Conservation (phyloP, 2,329 filamentous ascomycete genomes). For the Beauveria sp. region DNA sequence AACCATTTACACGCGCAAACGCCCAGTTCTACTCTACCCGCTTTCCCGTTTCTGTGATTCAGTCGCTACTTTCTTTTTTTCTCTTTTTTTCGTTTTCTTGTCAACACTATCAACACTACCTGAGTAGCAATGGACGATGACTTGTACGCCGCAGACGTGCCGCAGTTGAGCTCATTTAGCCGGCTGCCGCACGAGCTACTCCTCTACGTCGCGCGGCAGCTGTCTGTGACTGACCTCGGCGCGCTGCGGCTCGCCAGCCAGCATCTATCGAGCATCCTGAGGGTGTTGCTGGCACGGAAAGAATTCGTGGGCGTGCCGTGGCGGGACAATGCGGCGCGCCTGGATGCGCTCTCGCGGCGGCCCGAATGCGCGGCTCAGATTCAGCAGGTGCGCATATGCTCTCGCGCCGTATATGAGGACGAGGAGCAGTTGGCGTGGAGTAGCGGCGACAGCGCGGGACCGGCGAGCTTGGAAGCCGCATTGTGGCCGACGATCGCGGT, state of each 20-base stretch:
- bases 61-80: background rate
- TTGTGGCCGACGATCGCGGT: background rate
- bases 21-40: background rate
- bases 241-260: slow-evolving; percentile 32
- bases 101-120: too few species aligned
- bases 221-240: slow-evolving; percentile 30
- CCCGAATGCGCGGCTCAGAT: slow-evolving; percentile 34
- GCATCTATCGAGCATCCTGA: slow-evolving; percentile 32
- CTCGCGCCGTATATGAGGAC: slow-evolving; percentile 5
- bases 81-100: too few species aligned
- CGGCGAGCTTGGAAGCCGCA: background rate
- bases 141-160: background rate
- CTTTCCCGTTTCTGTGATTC: background rate
- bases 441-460: background rate
- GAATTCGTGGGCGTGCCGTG: slow-evolving; percentile 36
- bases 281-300: slow-evolving; percentile 33
- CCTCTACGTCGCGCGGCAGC: slow-evolving; percentile 34
- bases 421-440: background rate
- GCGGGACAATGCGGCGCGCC: slow-evolving; percentile 36
- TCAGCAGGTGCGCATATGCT: slow-evolving; percentile 14
- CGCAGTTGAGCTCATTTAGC: slow-evolving; percentile 1
- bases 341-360: slow-evolving; percentile 36
- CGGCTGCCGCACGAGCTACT: slow-evolving; percentile 32
- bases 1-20: background rate
- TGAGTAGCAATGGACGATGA: background rate